Base-by-base conservation (phyloP, 148 eudicot species). In the Diospyros lotus region DNA sequence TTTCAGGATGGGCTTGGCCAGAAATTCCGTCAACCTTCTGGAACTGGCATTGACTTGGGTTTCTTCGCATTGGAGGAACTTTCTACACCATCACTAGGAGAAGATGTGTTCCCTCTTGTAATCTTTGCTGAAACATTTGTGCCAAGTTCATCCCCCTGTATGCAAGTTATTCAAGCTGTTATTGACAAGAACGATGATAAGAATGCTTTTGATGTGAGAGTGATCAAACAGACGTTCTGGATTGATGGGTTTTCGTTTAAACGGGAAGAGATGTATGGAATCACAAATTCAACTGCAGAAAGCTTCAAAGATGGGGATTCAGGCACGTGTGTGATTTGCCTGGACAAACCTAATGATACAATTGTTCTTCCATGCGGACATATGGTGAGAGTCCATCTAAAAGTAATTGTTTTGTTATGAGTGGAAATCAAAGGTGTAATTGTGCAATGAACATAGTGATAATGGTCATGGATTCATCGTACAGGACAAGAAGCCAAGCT, bases 311-410 rank as follows among this genome's bases (percentile, higher is more conserved):
- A 90, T 63, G 81, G 80, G 58, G 95, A 82, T 38, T 86, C 90
- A 0, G 97, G 94, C 46, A 85, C 86, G 56, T 92, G 97, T 69
- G 95, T 92, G 18, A 88, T 92, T 58, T 92, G 97, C 89, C 80
- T 92, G 91, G 84, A 93, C 7, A 93, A 88, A 73, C 91, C 90
- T n/a, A 92, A 88, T 80, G 87, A 89, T 72, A 90, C 92, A 48
- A 90, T 93, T 43, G 87, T 89, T 44, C 81, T 92, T 59, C 97
- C 97, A 18, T 92, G 97, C 83, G 82, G 97, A 64, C 97, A 90
- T 85, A 83, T 92, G 95, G 97, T 92, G 80, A 88, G 93, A 69
- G 6, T 72, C 66, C n/a, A 66, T 59, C 56, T 38, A 39, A 40
- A 7, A 52, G 38, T 56, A n/a, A n/a, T n/a, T n/a, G n/a, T n/a